Evolutionary conservation across 768 basidiomycete species (phyloP), one percentile per base, ranked within the genome.

Genomic region (Boletellus emodensis): DNA sequence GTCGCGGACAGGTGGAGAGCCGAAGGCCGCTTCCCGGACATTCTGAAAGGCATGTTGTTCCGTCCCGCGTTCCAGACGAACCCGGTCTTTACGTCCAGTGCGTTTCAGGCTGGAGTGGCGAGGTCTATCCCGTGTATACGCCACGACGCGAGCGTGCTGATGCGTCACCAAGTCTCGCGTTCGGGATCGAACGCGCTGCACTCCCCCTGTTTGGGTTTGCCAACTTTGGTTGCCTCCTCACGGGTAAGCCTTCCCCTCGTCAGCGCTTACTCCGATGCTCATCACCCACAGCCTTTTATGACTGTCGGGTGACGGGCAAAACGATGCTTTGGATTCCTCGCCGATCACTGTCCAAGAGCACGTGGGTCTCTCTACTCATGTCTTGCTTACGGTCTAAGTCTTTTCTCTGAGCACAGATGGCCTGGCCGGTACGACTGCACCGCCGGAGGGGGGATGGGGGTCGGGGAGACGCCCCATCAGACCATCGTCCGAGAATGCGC

Each of bases 171-270:
- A 61, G 12, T 24, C 35, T 56, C 51, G 75, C 51, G 38, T 75
- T 76, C 41, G 65, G 71, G 17, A 69, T 76, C 40, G 75, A 75
- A 50, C 71, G 74, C 30, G 71, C 74, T 35, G 72, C 71, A 4
- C 65, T 76, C 15, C 74, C 75, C 38, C 50, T 76, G n/a, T 76
- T 76, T 52, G 71, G 72, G 8, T 70, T 76, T 24, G 61, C 68
- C 14, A 75, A 76, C 48, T 76, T 72, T 54, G 75, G 75, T 42
- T 73, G 67, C 33, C 60, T 76, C 14, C 68, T 75, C 13, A 75
- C 62, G 14, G 73, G 74, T 71, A 46, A 46, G 61, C 44, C 9
- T 15, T 9, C 12, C 13, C 17, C 14, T 18, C 17, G 10, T 5
- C 33, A 15, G 9, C 3, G 14, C 48, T 24, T 17, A 10, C 17